Conservation (phyloP, 495 filamentous ascomycete species). For the Glonium stellatum region DNA sequence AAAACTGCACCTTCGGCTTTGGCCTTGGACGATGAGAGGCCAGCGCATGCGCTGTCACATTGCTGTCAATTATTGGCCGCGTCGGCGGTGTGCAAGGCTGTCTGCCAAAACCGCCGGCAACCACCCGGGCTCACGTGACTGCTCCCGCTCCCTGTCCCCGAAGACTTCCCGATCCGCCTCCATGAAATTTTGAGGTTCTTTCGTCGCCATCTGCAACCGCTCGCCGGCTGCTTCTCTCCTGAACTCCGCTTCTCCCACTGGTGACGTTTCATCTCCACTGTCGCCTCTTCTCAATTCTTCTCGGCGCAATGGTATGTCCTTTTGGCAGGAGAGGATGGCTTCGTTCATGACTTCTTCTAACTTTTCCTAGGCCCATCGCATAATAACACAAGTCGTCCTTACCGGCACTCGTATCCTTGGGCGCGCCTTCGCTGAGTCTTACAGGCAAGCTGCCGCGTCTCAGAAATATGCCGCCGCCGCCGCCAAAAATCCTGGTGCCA, state of each 20-base stretch:
- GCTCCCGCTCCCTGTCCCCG: not conserved
- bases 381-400: conserved; percentile 86
- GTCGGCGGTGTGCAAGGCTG: too few relatives aligned
- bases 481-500: conserved; percentile 41
- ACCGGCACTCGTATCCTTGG: conserved; percentile 85
- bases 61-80: too few relatives aligned
- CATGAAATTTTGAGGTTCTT: not conserved
- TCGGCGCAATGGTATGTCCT: not conserved
- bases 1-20: too few relatives aligned
- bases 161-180: not conserved
- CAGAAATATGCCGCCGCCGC: conserved; percentile 67
- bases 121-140: not conserved
- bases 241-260: not conserved
- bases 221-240: not conserved
- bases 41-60: too few relatives aligned
- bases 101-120: not conserved
- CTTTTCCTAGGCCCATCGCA: conserved; percentile 72
- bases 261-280: not conserved
- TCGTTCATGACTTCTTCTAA: conserved; percentile 1
- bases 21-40: too few relatives aligned
- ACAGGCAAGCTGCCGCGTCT: conserved; percentile 67
- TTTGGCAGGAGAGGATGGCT: not conserved
- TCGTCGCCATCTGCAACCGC: not conserved
- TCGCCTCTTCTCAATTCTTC: not conserved
- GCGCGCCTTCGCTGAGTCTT: conserved; percentile 66